These are phyloP conservation scores for Fistulinella prunicolor DNA, from an alignment of 768 basidiomycete species.

Conservation along the genomic window DNA sequence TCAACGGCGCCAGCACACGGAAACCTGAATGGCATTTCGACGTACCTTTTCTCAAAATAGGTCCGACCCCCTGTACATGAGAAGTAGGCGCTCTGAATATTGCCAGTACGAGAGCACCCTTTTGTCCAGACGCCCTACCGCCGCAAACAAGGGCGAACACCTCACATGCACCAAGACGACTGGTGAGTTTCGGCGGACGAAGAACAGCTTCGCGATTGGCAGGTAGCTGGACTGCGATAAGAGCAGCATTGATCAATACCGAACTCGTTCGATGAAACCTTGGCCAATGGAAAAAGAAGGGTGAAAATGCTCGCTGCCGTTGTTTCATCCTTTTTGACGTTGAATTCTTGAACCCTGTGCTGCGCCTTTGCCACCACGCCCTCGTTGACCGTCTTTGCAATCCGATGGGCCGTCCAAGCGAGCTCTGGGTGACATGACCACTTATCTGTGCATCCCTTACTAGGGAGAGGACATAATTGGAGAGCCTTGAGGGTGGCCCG, in stretches of 20 bases:
- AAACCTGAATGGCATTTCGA: neutral
- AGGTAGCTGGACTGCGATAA: conserved; percentile 64
- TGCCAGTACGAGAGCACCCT: conserved; percentile 77
- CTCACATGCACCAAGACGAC: conserved; percentile 82
- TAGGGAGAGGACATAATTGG: conserved; percentile 78
- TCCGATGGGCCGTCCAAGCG: conserved; percentile 53
- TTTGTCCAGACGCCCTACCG: conserved; percentile 89
- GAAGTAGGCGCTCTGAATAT: conserved; percentile 72
- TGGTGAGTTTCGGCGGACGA: conserved; percentile 80
- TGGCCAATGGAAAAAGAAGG: conserved; percentile 17
- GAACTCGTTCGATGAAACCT: conserved; percentile 45
- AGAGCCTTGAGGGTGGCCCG: conserved; percentile 58
- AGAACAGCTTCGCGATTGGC: conserved; percentile 79
- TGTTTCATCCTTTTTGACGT: neutral
- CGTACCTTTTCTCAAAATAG: conserved; percentile 69
- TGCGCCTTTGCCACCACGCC: conserved; percentile 83
- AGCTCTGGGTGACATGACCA: conserved; percentile 62
- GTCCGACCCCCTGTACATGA: conserved; percentile 63
- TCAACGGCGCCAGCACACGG: neutral
- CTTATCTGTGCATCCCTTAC: conserved; percentile 63
- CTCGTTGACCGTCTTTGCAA: conserved; percentile 42
- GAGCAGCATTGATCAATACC: conserved; percentile 83
- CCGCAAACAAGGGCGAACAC: conserved; percentile 73
- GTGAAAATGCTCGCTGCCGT: conserved; percentile 10
- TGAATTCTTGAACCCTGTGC: conserved; percentile 33